phyloP scores from a whole-genome alignment of 257 asterid species.

The Rhazya stricta region DNA sequence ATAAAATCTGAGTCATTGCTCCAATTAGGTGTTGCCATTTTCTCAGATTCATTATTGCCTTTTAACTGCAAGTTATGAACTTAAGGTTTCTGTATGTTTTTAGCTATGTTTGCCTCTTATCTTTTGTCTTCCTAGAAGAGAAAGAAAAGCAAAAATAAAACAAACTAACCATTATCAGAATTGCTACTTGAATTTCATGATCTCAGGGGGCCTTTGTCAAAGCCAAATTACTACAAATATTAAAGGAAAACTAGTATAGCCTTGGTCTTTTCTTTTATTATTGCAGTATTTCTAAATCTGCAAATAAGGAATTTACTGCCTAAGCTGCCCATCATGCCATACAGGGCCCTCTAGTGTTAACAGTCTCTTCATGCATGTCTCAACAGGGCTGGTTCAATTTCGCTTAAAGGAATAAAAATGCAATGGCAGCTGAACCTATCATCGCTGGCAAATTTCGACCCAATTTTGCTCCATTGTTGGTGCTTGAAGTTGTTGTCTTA shows the following conservation, averaged over 20 bases:
- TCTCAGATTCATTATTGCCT: no score
- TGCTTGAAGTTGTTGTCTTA: slow-evolving; percentile 25
- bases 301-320: neutral
- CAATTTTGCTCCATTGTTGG: slow-evolving; percentile 23
- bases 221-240: neutral
- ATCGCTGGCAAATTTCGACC: slow-evolving; percentile 12
- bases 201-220: neutral
- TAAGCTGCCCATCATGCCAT: neutral
- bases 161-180: neutral
- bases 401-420: slow-evolving; percentile 12
- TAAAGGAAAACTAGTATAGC: neutral
- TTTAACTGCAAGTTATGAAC: no score
- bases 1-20: no score
- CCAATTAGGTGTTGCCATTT: no score
- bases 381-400: neutral
- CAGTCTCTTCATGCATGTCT: neutral
- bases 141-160: neutral
- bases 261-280: neutral
- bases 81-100: neutral
- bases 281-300: neutral
- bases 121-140: neutral
- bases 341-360: neutral
- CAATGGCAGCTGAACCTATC: slow-evolving; percentile 22
- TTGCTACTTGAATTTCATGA: no score
- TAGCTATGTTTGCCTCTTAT: neutral